Evolutionary conservation across 1,284 basidiomycete genomes (phyloP), one percentile per base, ranked within the genome.

Genomic region (Phlebopus sp.): DNA sequence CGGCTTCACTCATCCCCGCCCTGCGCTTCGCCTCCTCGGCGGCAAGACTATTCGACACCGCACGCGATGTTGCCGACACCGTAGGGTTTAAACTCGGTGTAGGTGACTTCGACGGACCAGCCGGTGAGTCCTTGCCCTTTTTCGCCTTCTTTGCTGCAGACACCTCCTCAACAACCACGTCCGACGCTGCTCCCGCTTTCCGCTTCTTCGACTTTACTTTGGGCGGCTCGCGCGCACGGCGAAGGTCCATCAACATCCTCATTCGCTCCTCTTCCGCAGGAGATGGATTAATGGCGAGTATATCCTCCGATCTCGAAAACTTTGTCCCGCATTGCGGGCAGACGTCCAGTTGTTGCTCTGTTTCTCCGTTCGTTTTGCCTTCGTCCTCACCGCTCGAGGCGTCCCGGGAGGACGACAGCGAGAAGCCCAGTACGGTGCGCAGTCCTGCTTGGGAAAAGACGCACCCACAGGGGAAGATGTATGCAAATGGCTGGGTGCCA

Each of bases 381-480:
- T 54, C 54, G 38, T 39, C 53, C 43, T 57, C 56, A 17, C 53
- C 55, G 39, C 48, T 42, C 17, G 49, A 55, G n/a, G n/a, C n/a
- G n/a, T n/a, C n/a, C n/a, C n/a, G n/a, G 17, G 47, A 54, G 11
- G 59, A 56, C 2, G 71, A 58, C 5, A 70, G 51, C 5, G 63
- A 58, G 6, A 71, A 55, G 29, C 68, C 55, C 1, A 75, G 63
- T 40, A 92, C 72, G 0, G 82, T 81, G 52, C 81, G 83, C 36
- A 93, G 72, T 4, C 84, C 89, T 0, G 82, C 82, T 48, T 86
- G 83, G 4, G 87, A 85, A 67, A 93, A 86, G 29, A 90, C 91
- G 62, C 91, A 94, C n/a, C 92, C 92, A 59, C 93, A 97, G 0
- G 84, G 70, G n/a, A 76, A 73, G 54, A 96, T 69, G 63, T 92